phyloP scores from a whole-genome alignment of 495 filamentous ascomycete species.

The Penicillium egyptiacum region DNA sequence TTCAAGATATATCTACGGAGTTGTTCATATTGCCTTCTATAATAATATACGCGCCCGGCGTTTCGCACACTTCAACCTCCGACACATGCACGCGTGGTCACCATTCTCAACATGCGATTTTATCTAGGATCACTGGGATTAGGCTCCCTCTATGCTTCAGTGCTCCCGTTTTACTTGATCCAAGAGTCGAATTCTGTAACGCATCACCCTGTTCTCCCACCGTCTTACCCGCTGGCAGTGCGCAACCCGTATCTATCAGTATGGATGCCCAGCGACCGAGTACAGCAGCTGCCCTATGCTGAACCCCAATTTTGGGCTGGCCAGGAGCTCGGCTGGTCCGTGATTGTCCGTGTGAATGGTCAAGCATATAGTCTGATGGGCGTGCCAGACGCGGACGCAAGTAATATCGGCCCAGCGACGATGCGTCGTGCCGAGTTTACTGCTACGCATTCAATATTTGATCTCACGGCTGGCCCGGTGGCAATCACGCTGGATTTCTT shows the following conservation, averaged over 20 bases:
- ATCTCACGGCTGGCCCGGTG: constrained; percentile 42
- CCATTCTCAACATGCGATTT: constrained; percentile 26
- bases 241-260: constrained; percentile 47
- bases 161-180: constrained; percentile 17
- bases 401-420: constrained; percentile 33
- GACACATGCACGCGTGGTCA: too few relatives aligned
- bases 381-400: constrained; percentile 27
- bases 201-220: constrained; percentile 37
- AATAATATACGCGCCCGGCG: too few relatives aligned
- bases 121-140: constrained; percentile 24
- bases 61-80: too few relatives aligned
- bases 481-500: constrained; percentile 60
- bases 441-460: constrained; percentile 47
- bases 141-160: constrained; percentile 26
- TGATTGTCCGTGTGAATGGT: constrained; percentile 50
- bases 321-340: constrained; percentile 46
- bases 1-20: too few relatives aligned
- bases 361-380: constrained; percentile 52
- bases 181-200: constrained; percentile 15
- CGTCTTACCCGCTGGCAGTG: constrained; percentile 51
- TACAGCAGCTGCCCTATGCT: constrained; percentile 39
- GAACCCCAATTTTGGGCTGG: constrained; percentile 54
- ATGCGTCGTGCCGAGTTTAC: constrained; percentile 46
- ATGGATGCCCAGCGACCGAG: constrained; percentile 48
- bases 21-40: too few relatives aligned